A percentile compares a stretch with the other conserved stretches of the same genome.
Conservation (phyloP, 2,329 filamentous ascomycete genomes). For the Amauroascus niger region DNA sequence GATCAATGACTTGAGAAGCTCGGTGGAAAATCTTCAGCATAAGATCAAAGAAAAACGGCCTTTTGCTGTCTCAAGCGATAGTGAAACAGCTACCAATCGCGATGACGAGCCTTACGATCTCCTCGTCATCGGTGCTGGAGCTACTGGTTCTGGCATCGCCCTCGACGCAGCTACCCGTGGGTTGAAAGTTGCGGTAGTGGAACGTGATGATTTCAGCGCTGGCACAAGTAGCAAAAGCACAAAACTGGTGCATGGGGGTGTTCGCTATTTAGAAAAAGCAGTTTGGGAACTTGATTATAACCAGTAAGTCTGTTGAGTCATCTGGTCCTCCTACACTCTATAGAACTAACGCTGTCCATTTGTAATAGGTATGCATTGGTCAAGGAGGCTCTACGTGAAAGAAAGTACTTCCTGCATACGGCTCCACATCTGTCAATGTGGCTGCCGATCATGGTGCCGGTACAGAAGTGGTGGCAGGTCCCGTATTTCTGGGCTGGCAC, state of each 20-base stretch:
- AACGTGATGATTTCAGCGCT: slow-evolving; percentile 72
- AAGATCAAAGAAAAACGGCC: neutral
- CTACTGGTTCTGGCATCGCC: slow-evolving; percentile 70
- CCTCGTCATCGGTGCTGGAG: slow-evolving; percentile 67
- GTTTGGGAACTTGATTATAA: slow-evolving; percentile 77
- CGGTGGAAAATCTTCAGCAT: slow-evolving; percentile 1
- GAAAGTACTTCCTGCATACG: slow-evolving; percentile 73
- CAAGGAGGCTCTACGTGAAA: slow-evolving; percentile 70
- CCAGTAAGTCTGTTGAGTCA: slow-evolving; percentile 43
- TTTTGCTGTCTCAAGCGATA: neutral
- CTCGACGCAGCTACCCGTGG: slow-evolving; percentile 71
- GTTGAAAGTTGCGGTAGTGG: slow-evolving; percentile 68
- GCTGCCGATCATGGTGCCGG: slow-evolving; percentile 73
- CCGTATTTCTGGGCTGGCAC: slow-evolving; percentile 63
- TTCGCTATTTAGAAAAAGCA: slow-evolving; percentile 77
- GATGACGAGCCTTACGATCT: slow-evolving; percentile 59
- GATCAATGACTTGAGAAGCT: slow-evolving; percentile 40
- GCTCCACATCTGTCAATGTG: slow-evolving; percentile 72
- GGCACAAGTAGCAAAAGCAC: slow-evolving; percentile 82
- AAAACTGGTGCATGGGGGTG: slow-evolving; percentile 76
- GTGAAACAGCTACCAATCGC: slow-evolving; percentile 16
- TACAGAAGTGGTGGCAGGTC: slow-evolving; percentile 75
- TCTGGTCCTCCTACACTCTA: neutral
- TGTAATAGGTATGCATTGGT: slow-evolving; percentile 54
- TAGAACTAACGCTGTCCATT: neutral